Conservation (phyloP, 306 rosid genomes). For the Inga oerstediana region DNA sequence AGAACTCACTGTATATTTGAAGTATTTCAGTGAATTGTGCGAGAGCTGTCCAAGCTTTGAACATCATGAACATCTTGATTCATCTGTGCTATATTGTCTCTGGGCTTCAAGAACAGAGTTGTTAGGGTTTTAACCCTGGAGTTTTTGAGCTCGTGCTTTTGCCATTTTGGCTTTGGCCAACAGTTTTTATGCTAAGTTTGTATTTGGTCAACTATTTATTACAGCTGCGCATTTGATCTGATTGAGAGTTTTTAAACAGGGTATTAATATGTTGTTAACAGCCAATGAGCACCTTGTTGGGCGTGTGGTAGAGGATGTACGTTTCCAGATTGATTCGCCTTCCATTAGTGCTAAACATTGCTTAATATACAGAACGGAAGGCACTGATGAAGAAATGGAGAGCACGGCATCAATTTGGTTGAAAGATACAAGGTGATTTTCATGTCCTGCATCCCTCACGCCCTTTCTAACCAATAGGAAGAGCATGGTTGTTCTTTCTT, state of each 20-base stretch:
- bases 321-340: slow-evolving; percentile 75
- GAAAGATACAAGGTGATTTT: slow-evolving; percentile 79
- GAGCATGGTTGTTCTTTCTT: background rate
- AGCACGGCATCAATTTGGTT: slow-evolving; percentile 51
- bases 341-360: slow-evolving; percentile 81
- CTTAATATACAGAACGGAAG: slow-evolving; percentile 58
- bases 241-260: slow-evolving; percentile 52
- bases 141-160: background rate
- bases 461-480: slow-evolving; percentile 10
- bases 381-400: slow-evolving; percentile 51
- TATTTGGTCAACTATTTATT: background rate
- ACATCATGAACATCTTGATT: slow-evolving; percentile 2
- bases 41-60: background rate
- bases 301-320: slow-evolving; percentile 58
- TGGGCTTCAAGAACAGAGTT: background rate
- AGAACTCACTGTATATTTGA: background rate
- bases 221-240: slow-evolving; percentile 1
- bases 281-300: slow-evolving; percentile 79
- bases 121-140: background rate
- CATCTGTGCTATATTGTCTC: slow-evolving; percentile 7
- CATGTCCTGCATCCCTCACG: slow-evolving; percentile 1
- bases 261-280: slow-evolving; percentile 72
- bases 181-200: background rate
- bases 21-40: slow-evolving; percentile 15
- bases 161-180: background rate